phyloP scores from a whole-genome alignment of 2,329 filamentous ascomycete species.

The Thelonectria rubi region DNA sequence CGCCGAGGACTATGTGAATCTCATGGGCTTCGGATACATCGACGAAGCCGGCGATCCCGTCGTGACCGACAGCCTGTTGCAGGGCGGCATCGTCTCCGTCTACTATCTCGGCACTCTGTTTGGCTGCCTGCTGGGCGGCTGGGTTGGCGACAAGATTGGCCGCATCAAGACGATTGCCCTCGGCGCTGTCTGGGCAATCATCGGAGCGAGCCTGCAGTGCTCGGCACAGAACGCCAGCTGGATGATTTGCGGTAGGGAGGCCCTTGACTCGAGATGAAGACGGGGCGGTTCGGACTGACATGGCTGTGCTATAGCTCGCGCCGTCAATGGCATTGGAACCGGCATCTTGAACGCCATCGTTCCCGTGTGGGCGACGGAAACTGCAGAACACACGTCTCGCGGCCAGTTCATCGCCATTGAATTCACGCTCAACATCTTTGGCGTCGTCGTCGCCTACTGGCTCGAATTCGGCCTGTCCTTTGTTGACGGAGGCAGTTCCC shows the following conservation, averaged over 20 bases:
- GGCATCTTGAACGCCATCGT: constrained; percentile 76
- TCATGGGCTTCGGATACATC: constrained; percentile 39
- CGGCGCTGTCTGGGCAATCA: constrained; percentile 2
- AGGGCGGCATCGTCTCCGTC: constrained; percentile 38
- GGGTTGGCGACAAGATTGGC: constrained; percentile 49
- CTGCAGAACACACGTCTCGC: constrained; percentile 71
- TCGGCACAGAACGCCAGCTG: constrained; percentile 46
- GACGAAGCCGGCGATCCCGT: constrained; percentile 34
- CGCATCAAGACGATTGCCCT: constrained; percentile 50
- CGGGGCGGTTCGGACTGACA: neutral
- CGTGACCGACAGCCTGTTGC: constrained; percentile 31
- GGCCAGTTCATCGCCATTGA: constrained; percentile 76
- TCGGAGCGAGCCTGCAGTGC: constrained; percentile 57
- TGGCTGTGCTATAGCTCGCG: constrained; percentile 32
- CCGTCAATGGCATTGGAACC: constrained; percentile 60
- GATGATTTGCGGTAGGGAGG: constrained; percentile 33
- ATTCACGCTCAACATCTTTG: constrained; percentile 48
- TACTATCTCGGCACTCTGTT: constrained; percentile 39
- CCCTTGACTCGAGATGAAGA: constrained; percentile 46
- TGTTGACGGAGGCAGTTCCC: constrained; percentile 64
- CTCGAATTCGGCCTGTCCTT: constrained; percentile 68
- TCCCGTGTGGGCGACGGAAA: constrained; percentile 77
- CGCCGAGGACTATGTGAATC: constrained; percentile 29
- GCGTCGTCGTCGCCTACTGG: constrained; percentile 63
- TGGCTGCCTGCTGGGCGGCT: constrained; percentile 33